Conservation (phyloP, 2,329 filamentous ascomycete species). For the Apiospora saccharicola region DNA sequence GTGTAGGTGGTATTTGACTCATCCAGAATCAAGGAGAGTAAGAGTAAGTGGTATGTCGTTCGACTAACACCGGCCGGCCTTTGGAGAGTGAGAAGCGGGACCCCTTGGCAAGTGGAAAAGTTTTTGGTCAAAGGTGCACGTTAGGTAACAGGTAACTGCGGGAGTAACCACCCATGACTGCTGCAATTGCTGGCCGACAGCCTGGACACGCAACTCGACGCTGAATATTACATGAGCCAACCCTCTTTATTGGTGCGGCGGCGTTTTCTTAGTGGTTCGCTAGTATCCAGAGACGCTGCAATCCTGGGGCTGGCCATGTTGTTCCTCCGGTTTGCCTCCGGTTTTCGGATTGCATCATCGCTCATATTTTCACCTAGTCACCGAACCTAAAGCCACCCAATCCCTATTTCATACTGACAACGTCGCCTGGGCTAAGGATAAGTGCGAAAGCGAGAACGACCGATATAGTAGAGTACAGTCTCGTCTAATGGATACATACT, state of each 20-base stretch:
- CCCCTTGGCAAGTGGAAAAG: conserved; percentile 17
- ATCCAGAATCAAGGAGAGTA: background rate
- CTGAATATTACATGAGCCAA: conserved; percentile 14
- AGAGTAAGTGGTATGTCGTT: background rate
- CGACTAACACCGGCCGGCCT: conserved; percentile 15
- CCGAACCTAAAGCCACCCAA: background rate
- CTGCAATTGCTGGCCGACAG: background rate
- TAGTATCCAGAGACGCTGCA: conserved; percentile 17
- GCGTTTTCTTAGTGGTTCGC: conserved; percentile 16
- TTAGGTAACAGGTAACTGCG: conserved; percentile 1
- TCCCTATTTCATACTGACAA: background rate
- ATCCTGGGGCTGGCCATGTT: conserved; percentile 9
- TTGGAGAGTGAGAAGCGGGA: conserved; percentile 4
- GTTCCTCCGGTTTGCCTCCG: conserved; percentile 1
- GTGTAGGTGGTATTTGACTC: conserved; percentile 12
- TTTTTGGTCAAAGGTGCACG: background rate
- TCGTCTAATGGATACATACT: background rate
- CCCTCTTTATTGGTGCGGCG: conserved; percentile 17
- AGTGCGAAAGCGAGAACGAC: background rate
- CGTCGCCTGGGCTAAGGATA: background rate
- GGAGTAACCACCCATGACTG: background rate
- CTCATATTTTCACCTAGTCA: conserved; percentile 20
- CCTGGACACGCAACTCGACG: conserved; percentile 12
- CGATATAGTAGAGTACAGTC: background rate
- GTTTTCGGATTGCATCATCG: conserved; percentile 24